These are phyloP conservation scores for Fusarium sp. DNA, from an alignment of 2,329 filamentous ascomycete genomes.

Conservation along the genomic window DNA sequence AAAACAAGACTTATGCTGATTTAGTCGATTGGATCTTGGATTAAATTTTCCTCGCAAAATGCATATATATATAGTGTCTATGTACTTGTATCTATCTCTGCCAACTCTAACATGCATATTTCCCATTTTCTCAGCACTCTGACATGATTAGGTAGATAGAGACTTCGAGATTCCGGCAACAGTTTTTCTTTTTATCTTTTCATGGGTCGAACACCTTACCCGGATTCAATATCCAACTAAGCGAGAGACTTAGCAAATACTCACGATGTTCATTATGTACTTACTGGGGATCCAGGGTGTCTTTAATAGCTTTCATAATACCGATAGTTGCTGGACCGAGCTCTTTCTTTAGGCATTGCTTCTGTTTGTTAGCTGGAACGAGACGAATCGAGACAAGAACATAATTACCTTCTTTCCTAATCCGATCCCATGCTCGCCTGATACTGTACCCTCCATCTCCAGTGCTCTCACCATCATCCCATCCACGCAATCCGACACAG, in stretches of 20 bases:
- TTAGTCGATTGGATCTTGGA: not conserved
- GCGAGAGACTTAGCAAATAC: not conserved
- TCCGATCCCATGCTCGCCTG: conserved; percentile 48
- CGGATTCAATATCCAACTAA: not conserved
- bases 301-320: not conserved
- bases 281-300: not conserved
- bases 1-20: fast-evolving
- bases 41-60: fast-evolving
- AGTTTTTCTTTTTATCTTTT: not conserved
- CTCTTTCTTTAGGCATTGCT: not conserved
- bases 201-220: not conserved
- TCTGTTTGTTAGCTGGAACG: not conserved
- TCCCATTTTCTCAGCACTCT: too few species aligned
- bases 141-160: too few species aligned
- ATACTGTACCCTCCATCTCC: conserved; percentile 77
- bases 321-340: not conserved
- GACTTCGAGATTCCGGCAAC: fast-evolving
- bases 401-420: not conserved
- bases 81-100: too few species aligned
- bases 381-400: fast-evolving
- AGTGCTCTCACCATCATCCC: conserved; percentile 76
- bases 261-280: not conserved
- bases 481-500: conserved; percentile 69
- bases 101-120: too few species aligned
- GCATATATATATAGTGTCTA: not conserved